Conservation (phyloP, 148 eudicot genomes). For the Chenopodium quinoa region DNA sequence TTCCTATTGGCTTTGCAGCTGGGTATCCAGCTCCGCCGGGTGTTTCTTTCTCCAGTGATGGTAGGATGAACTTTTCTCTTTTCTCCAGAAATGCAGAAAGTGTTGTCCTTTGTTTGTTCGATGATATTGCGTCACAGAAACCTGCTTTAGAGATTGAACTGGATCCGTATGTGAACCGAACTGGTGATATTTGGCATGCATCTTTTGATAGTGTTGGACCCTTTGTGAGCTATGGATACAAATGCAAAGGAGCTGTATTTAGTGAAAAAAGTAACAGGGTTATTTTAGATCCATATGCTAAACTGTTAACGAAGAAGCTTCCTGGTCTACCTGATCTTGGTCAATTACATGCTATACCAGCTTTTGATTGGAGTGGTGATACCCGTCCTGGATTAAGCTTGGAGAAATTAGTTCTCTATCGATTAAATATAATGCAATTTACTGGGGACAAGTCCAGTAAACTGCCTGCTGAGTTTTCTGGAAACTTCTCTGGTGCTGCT, state of each 20-base stretch:
- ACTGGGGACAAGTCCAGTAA: constrained; percentile 72
- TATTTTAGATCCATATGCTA: constrained; percentile 83
- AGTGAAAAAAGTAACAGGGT: constrained; percentile 33
- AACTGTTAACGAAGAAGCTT: constrained; percentile 39
- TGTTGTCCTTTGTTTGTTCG: constrained; percentile 72
- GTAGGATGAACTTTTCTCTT: constrained; percentile 70
- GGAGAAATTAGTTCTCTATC: constrained; percentile 81
- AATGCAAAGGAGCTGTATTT: constrained; percentile 43
- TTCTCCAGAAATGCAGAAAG: constrained; percentile 62
- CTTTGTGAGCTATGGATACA: constrained; percentile 76
- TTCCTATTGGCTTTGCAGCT: constrained; percentile 80
- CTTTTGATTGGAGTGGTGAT: constrained; percentile 77
- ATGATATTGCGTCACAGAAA: constrained; percentile 38
- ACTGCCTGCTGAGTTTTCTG: constrained; percentile 50
- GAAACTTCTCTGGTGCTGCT: constrained; percentile 70
- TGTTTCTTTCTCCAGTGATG: constrained; percentile 54
- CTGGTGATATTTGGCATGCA: constrained; percentile 95
- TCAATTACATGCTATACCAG: constrained; percentile 43
- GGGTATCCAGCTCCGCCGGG: constrained; percentile 86
- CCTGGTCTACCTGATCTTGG: constrained; percentile 42
- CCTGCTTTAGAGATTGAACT: constrained; percentile 87
- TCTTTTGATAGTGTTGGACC: constrained; percentile 43
- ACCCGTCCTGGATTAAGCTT: constrained; percentile 53
- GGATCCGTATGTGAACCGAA: constrained; percentile 82
- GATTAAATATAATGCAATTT: constrained; percentile 61